Base-by-base conservation (phyloP, 176 grass and related monocot species). In the Carex kokanica region DNA sequence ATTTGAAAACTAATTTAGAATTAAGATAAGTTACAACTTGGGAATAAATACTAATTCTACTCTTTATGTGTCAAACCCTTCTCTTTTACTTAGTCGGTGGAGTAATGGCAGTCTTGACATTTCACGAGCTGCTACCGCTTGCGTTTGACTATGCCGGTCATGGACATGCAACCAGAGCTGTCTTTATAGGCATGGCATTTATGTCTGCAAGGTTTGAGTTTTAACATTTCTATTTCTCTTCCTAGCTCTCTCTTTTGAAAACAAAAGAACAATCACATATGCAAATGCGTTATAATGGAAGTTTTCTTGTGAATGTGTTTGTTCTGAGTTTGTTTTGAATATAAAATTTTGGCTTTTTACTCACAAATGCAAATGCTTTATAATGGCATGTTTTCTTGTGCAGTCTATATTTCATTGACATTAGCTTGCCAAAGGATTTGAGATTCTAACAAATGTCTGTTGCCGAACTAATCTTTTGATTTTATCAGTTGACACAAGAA, bases 111-210 rank as follows among this genome's bases (percentile, higher is more conserved):
- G 94, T 94, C 87, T 85, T 94, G 74, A 98, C 95, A 58, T 54
- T 98, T 47, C 93, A 98, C 57, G 95, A 98, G 85, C 91, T 98
- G 92, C 80, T 98, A 78, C 95, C 95, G 2, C 40, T 90, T 73
- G 95, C 95, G 77, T 90, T 98, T 87, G 95, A 95, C 82, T 93
- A 98, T 52, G 92, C 95, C 58, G 95, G 95, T 57, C 95, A 90
- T 53, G 94, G 92, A 87, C 92, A 91, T 78, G 95, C 95, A 63
- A 90, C 94, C 81, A 94, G 94, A 93, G 95, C 95, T 74, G 88
- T 98, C 75, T 98, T 98, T 83, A 85, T 91, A 78, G 95, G 95
- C 61, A 98, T 98, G 95, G 92, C 95, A 85, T 98, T 98, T 81
- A 98, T 98, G 95, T 91, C 95, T 31, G 86, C 90, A 87, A 98